phyloP scores from a whole-genome alignment of 257 asterid species.

The Solanum infundibuliforme region DNA sequence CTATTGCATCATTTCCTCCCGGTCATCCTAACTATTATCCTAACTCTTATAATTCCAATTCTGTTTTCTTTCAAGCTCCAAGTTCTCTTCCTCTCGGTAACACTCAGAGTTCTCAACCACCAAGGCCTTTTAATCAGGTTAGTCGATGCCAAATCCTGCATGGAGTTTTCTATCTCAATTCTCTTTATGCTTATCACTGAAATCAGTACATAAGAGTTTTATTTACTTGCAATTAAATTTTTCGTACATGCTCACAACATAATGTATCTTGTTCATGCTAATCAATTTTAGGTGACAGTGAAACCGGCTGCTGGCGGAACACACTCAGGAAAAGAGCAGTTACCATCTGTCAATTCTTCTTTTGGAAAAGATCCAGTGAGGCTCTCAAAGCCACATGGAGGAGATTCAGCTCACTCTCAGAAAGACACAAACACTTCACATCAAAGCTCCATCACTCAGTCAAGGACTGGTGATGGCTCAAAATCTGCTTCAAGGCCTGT shows the following conservation, averaged over 20 bases:
- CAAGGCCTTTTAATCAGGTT: slow-evolving; percentile 63
- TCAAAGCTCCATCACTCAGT: slow-evolving; percentile 20
- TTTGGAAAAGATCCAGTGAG: slow-evolving; percentile 32
- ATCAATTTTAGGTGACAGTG: slow-evolving; percentile 49
- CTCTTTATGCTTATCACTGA: not conserved
- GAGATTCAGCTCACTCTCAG: slow-evolving; percentile 17
- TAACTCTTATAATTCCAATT: slow-evolving; percentile 38
- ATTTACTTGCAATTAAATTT: not conserved
- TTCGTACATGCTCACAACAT: not conserved
- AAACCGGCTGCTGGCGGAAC: slow-evolving; percentile 44
- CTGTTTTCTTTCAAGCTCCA: slow-evolving; percentile 29
- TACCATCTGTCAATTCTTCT: slow-evolving; percentile 28
- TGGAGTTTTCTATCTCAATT: not conserved
- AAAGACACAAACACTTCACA: slow-evolving; percentile 31
- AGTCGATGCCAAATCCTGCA: not conserved
- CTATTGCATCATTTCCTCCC: slow-evolving; percentile 50
- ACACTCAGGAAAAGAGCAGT: slow-evolving; percentile 40
- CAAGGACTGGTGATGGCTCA: slow-evolving; percentile 35
- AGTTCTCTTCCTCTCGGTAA: slow-evolving; percentile 46
- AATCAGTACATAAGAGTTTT: not conserved
- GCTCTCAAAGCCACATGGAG: slow-evolving; percentile 24
- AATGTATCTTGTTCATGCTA: not conserved
- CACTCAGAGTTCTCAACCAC: slow-evolving; percentile 52
- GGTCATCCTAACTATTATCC: slow-evolving; percentile 41
- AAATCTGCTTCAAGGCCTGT: slow-evolving; percentile 10